These are phyloP conservation scores for Phytophthora melonis DNA, from an alignment of 352 stramenopile genomes.

Conservation along the genomic window DNA sequence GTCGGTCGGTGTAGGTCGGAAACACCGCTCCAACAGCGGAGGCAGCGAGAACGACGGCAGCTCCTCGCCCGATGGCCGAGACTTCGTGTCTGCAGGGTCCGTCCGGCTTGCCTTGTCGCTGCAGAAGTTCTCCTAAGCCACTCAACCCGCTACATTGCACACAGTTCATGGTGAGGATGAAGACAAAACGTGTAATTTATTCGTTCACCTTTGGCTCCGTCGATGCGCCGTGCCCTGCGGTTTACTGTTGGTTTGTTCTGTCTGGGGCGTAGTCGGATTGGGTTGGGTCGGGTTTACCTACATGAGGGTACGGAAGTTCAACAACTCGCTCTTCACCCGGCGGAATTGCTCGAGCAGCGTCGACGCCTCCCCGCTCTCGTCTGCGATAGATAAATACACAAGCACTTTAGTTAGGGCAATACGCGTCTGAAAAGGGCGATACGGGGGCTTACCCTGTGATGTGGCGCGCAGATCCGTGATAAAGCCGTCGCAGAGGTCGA, in stretches of 20 bases:
- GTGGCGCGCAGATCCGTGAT: slow-evolving; percentile 85
- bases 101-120: slow-evolving; percentile 73
- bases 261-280: neutral
- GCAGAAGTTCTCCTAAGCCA: slow-evolving; percentile 57
- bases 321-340: slow-evolving; percentile 74
- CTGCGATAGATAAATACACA: slow-evolving; percentile 38
- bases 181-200: slow-evolving; percentile 73
- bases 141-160: neutral
- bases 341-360: slow-evolving; percentile 79
- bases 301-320: slow-evolving; percentile 77
- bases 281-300: slow-evolving; percentile 39
- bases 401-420: too few species aligned
- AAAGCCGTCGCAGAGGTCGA: slow-evolving; percentile 82
- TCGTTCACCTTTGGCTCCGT: slow-evolving; percentile 36
- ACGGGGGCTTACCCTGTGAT: slow-evolving; percentile 62
- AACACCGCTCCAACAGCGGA: slow-evolving; percentile 40
- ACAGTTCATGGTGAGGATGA: slow-evolving; percentile 13
- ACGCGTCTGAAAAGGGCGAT: too few species aligned
- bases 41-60: slow-evolving; percentile 44
- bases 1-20: slow-evolving; percentile 67
- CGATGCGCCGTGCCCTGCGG: slow-evolving; percentile 16
- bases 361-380: slow-evolving; percentile 66
- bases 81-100: slow-evolving; percentile 64
- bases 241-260: slow-evolving; percentile 9
- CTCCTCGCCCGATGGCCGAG: slow-evolving; percentile 19